A percentile compares a stretch with the other conserved stretches of the same genome.
Evolutionary conservation across 1,284 basidiomycete genomes (phyloP).

Genomic region (Stereum hirsutum): DNA sequence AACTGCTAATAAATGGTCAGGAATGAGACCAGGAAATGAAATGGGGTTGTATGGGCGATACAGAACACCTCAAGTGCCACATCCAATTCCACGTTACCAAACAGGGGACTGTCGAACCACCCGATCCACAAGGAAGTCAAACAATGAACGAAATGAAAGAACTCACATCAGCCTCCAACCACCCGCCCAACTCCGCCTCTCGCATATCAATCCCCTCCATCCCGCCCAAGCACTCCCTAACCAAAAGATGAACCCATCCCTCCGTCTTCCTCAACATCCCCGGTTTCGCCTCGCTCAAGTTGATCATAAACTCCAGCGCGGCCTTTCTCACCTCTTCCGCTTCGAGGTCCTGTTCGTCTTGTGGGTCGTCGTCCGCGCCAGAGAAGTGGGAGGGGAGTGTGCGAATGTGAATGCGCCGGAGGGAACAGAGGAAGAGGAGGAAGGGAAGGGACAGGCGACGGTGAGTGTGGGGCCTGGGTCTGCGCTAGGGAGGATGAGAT

Average conservation of each 20-base stretch:
- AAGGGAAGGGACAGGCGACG: conserved; percentile 53
- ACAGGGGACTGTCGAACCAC: too few relatives aligned
- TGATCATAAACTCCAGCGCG: conserved; percentile 72
- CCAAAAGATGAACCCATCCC: conserved; percentile 60
- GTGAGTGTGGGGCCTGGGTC: conserved; percentile 72
- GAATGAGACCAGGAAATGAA: too few relatives aligned
- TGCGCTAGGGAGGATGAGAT: conserved; percentile 50
- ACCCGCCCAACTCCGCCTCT: conserved; percentile 46
- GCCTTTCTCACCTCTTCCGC: conserved; percentile 50
- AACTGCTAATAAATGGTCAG: too few relatives aligned
- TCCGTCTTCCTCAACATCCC: conserved; percentile 54
- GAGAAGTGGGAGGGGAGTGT: conserved; percentile 20
- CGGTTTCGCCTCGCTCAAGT: conserved; percentile 59
- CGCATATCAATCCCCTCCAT: conserved; percentile 72
- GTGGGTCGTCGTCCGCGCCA: conserved; percentile 19
- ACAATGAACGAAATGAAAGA: too few relatives aligned
- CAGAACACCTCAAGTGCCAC: too few relatives aligned
- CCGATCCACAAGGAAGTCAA: too few relatives aligned
- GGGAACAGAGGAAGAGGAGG: conserved; percentile 18
- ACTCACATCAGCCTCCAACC: conserved; percentile 69
- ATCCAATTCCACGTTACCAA: too few relatives aligned
- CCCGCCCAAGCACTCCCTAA: conserved; percentile 67
- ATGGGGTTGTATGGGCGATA: too few relatives aligned
- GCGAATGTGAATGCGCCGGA: conserved; percentile 63
- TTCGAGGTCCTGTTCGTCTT: conserved; percentile 34